Base-by-base conservation (phyloP, 208 protist species). In the Leishmania arabica region DNA sequence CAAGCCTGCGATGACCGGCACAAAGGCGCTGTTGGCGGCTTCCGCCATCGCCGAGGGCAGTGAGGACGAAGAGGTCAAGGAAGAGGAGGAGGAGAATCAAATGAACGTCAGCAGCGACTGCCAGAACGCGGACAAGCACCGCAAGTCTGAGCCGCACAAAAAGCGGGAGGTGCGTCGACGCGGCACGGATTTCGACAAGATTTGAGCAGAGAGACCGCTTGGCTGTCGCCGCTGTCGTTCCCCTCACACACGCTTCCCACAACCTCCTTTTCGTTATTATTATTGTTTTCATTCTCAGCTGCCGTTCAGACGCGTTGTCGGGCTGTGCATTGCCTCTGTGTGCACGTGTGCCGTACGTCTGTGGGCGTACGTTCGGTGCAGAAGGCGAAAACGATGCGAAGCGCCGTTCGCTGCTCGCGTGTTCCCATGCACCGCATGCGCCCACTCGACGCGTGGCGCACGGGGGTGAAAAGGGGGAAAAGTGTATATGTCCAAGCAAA, bases 121-220 rank as follows among this genome's bases (percentile, higher is more conserved):
- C 9, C 45, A 58, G 7, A 31, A 5, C 34, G 24, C 62, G 51
- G 72, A 73, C 19, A 81, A 56, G 19, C 76, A 74, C 40, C 64
- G 53, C 70, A 81, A 68, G 62, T 15, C 31, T 60, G 13, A 2
- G 5, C 73, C 78, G 5, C 71, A 86, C 31, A 77, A 75, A 31
- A 82, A 79, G n/a, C 77, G 74, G 9, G 27, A n/a, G 65, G 37
- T 79, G 54, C 82, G 82, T 15, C 77, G 82, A 7, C 82, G 82
- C 47, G 78, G 72, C 73, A 79, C 74, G 4, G 78, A 82, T 13
- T 82, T 86, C 47, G 66, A 79, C 0, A 49, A 86, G 45, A 56
- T 82, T 15, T 82, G 73, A 53, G 6, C 0, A 19, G 34, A 31
- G 34, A 19, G 15, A 15, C 42, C 1, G 40, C 47, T 9, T 31